Conservation (phyloP, 2,329 filamentous ascomycete species). For the Pyrenochaeta sp. region DNA sequence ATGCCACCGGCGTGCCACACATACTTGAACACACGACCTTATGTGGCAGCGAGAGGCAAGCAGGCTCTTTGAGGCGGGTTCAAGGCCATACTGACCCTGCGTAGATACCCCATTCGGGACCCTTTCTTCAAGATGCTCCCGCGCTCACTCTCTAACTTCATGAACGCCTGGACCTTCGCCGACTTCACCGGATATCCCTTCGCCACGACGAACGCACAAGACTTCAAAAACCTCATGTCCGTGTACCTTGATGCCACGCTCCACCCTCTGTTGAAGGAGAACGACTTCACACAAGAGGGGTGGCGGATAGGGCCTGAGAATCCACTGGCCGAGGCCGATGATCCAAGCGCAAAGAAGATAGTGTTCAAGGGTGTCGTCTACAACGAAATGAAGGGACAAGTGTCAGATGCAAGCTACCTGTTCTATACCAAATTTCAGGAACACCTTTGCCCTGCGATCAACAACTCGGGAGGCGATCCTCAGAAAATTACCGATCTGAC, state of each 20-base stretch:
- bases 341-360: constrained; percentile 69
- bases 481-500: constrained; percentile 96
- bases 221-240: constrained; percentile 94
- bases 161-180: constrained; percentile 97
- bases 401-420: constrained; percentile 95
- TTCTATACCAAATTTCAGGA: constrained; percentile 97
- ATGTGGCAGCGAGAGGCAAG: constrained; percentile 90
- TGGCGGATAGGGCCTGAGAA: constrained; percentile 97
- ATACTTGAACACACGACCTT: constrained; percentile 97
- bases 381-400: constrained; percentile 99
- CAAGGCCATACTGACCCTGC: constrained; percentile 10
- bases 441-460: constrained; percentile 89
- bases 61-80: not conserved
- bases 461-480: constrained; percentile 97
- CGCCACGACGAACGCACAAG: constrained; percentile 92
- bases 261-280: constrained; percentile 85
- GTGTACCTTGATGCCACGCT: constrained; percentile 96
- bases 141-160: constrained; percentile 97
- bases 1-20: constrained; percentile 95
- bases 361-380: constrained; percentile 99
- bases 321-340: constrained; percentile 60
- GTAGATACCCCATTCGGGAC: constrained; percentile 92
- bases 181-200: constrained; percentile 99
- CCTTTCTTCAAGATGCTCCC: constrained; percentile 99
- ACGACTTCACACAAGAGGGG: constrained; percentile 95